Evolutionary conservation across 2,329 filamentous ascomycete species (phyloP).

Genomic region (Tolypocladium cylindrosporum): DNA sequence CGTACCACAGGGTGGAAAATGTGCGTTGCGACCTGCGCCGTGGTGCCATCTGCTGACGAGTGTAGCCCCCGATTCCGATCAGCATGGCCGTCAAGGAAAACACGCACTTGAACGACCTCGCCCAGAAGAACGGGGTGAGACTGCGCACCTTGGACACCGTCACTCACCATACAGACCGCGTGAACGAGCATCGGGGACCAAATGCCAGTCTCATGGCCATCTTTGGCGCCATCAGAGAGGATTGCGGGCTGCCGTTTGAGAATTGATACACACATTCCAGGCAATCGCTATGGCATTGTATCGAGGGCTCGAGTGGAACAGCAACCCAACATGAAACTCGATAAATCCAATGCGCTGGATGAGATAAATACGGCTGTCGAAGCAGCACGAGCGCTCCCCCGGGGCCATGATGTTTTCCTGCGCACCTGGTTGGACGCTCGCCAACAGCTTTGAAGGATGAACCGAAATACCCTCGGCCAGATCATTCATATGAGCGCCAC

Average conservation of each 20-base stretch:
- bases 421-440: too few relatives aligned
- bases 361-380: too few relatives aligned
- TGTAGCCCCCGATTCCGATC: not conserved
- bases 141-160: not conserved
- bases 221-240: not conserved
- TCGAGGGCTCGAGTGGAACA: too few relatives aligned
- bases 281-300: too few relatives aligned
- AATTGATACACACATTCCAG: not conserved
- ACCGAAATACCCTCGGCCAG: too few relatives aligned
- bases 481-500: too few relatives aligned
- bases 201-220: not conserved
- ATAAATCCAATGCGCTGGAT: too few relatives aligned
- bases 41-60: not conserved
- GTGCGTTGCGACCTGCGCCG: not conserved
- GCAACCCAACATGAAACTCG: too few relatives aligned
- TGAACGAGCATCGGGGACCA: not conserved
- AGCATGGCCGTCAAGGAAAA: not conserved
- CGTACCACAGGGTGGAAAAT: not conserved
- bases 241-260: not conserved
- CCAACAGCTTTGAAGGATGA: too few relatives aligned
- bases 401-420: too few relatives aligned
- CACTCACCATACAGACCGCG: not conserved
- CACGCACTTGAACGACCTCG: not conserved
- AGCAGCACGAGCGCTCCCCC: too few relatives aligned
- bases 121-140: not conserved